phyloP scores from a whole-genome alignment of 2,329 filamentous ascomycete species.

The Chalara sp. region DNA sequence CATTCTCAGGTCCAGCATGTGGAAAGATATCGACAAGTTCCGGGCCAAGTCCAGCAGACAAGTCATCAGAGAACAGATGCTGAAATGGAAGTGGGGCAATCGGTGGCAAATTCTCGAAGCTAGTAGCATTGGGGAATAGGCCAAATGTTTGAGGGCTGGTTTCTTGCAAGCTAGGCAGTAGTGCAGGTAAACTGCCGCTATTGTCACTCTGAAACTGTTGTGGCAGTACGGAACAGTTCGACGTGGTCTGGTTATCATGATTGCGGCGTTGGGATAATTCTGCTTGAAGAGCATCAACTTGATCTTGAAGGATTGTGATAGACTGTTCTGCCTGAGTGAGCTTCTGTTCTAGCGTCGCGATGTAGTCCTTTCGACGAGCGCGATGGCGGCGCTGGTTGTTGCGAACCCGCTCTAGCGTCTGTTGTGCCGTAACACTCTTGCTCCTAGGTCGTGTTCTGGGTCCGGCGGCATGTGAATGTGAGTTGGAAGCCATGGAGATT shows the following conservation, averaged over 20 bases:
- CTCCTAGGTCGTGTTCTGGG: conserved; percentile 3
- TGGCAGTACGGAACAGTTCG: background rate
- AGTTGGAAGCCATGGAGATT: conserved; percentile 17
- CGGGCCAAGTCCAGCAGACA: background rate
- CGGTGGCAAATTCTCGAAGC: conserved; percentile 2
- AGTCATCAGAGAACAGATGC: background rate
- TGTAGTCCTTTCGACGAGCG: conserved; percentile 33
- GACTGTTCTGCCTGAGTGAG: conserved; percentile 15
- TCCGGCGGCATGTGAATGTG: background rate
- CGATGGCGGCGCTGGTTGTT: conserved; percentile 46
- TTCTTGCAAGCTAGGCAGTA: background rate
- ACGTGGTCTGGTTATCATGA: conserved; percentile 1
- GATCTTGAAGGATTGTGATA: conserved; percentile 1
- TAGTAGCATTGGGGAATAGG: conserved; percentile 1
- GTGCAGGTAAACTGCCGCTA: background rate
- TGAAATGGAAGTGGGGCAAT: background rate
- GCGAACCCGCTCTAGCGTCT: conserved; percentile 33
- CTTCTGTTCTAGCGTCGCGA: conserved; percentile 31
- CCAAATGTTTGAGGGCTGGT: conserved; percentile 5
- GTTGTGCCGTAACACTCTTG: conserved; percentile 21
- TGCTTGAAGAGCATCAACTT: conserved; percentile 4
- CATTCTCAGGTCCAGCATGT: no score
- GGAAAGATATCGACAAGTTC: no score
- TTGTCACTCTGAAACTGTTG: conserved; percentile 1
- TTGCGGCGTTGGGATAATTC: conserved; percentile 5